A percentile compares a stretch with the other conserved stretches of the same genome.
These are phyloP conservation scores for Cymbidium sinense DNA, from an alignment of 106 monocot genomes.

Conservation along the genomic window DNA sequence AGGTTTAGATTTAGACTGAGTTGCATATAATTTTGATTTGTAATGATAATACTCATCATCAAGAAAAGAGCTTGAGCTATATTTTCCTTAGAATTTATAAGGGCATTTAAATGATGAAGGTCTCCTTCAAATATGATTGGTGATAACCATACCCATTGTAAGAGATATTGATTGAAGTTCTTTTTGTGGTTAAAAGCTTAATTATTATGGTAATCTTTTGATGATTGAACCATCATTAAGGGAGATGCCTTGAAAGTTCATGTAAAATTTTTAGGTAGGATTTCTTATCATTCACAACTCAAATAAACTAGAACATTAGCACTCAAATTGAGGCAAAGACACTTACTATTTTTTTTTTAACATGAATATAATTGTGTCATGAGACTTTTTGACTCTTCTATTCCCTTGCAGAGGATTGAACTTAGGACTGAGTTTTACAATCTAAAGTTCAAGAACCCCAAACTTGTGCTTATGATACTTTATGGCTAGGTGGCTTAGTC, in stretches of 20 bases:
- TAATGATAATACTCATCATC: neutral
- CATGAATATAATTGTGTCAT: neutral
- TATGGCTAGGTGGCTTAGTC: neutral
- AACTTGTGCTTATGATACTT: neutral
- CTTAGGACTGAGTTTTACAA: neutral
- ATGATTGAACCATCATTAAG: neutral
- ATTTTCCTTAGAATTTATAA: neutral
- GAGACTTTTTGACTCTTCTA: neutral
- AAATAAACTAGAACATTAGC: neutral
- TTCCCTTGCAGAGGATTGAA: neutral
- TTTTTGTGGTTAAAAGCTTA: neutral
- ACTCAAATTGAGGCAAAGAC: neutral
- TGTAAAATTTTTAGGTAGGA: neutral
- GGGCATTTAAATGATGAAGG: neutral
- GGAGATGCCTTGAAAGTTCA: neutral
- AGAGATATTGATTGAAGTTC: neutral
- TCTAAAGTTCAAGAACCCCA: neutral
- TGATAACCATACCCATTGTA: neutral
- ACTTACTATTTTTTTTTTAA: neutral
- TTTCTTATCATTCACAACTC: neutral
- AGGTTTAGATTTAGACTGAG: neutral
- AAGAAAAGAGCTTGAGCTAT: neutral
- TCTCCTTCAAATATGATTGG: neutral
- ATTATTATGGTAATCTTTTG: neutral
- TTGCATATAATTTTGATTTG: neutral